Percentiles rank a stretch among this genome's conserved stretches.
phyloP scores from a whole-genome alignment of 495 filamentous ascomycete genomes.

The Hypoxylon rickii region DNA sequence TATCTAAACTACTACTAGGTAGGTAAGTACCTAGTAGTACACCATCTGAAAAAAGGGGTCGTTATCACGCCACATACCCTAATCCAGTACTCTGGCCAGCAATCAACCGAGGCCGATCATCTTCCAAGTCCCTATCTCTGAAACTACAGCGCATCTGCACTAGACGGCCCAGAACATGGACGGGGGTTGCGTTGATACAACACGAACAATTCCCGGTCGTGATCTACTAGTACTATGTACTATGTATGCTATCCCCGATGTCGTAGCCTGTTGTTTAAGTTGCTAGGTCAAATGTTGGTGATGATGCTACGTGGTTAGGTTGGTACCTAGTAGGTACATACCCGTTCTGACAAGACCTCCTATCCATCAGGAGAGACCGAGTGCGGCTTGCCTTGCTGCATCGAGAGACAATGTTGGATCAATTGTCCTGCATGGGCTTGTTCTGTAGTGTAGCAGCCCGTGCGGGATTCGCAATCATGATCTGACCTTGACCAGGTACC shows the following conservation, averaged over 20 bases:
- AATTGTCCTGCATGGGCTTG: slow-evolving; percentile 17
- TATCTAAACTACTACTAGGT: too few relatives aligned
- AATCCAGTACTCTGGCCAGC: slow-evolving; percentile 20
- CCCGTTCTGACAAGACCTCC: slow-evolving; percentile 3
- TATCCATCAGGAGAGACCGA: slow-evolving; percentile 18
- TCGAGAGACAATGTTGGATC: not conserved
- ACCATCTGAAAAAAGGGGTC: not conserved
- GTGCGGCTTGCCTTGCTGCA: slow-evolving; percentile 27
- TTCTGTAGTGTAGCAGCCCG: slow-evolving; percentile 6
- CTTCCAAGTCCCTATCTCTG: slow-evolving; percentile 14
- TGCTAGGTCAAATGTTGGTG: too few relatives aligned
- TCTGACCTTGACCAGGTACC: slow-evolving; percentile 13
- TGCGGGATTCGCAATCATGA: slow-evolving; percentile 12
- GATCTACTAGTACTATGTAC: slow-evolving; percentile 16
- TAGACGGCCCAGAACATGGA: slow-evolving; percentile 27
- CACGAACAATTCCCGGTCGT: slow-evolving; percentile 20
- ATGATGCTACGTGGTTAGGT: slow-evolving; percentile 19
- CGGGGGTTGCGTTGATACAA: slow-evolving; percentile 9
- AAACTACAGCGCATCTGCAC: slow-evolving; percentile 19
- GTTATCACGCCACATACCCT: slow-evolving; percentile 27
- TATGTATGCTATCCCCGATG: slow-evolving; percentile 12
- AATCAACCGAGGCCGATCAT: slow-evolving; percentile 11
- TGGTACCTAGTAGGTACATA: too few relatives aligned
- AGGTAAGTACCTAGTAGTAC: too few relatives aligned
- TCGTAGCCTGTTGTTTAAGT: slow-evolving; percentile 16